Conservation (phyloP, 108 stramenopile genomes). For the Cyclotella cryptica region DNA sequence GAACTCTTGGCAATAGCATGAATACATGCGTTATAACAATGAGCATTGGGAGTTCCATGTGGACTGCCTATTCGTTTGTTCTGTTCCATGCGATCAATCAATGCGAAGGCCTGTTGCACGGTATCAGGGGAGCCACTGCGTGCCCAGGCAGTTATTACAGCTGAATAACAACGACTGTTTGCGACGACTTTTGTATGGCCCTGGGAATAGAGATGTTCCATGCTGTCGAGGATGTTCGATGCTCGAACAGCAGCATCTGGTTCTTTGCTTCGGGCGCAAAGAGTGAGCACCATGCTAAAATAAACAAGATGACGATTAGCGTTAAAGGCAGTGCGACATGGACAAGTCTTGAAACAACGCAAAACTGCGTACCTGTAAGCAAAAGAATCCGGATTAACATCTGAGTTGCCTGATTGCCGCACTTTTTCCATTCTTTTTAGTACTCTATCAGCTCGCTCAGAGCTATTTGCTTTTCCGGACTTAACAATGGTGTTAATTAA, state of each 20-base stretch:
- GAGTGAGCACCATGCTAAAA: conserved; percentile 41
- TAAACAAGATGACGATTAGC: background rate
- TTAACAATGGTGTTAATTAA: conserved; percentile 41
- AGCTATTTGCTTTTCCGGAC: conserved; percentile 16
- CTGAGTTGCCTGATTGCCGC: conserved; percentile 23
- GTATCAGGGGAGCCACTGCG: conserved; percentile 59
- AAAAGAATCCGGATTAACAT: conserved; percentile 27
- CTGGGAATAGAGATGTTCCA: conserved; percentile 59
- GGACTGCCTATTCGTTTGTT: conserved; percentile 39
- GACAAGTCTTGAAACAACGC: background rate
- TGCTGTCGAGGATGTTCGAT: conserved; percentile 55
- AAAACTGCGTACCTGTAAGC: conserved; percentile 34
- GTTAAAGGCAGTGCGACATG: background rate
- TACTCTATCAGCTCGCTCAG: conserved; percentile 27
- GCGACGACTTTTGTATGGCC: conserved; percentile 51
- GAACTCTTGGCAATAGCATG: conserved; percentile 51
- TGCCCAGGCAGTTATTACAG: conserved; percentile 79
- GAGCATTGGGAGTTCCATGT: conserved; percentile 49
- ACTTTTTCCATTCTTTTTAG: conserved; percentile 36
- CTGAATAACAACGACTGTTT: conserved; percentile 57
- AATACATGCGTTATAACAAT: conserved; percentile 56
- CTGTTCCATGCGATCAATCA: conserved; percentile 71
- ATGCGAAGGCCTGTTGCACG: conserved; percentile 50
- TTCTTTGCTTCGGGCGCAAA: conserved; percentile 47
- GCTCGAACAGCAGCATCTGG: conserved; percentile 66